Percentiles rank a stretch among this genome's conserved stretches.
Conservation (phyloP, 352 stramenopile genomes). For the Thraustotheca clavata region DNA sequence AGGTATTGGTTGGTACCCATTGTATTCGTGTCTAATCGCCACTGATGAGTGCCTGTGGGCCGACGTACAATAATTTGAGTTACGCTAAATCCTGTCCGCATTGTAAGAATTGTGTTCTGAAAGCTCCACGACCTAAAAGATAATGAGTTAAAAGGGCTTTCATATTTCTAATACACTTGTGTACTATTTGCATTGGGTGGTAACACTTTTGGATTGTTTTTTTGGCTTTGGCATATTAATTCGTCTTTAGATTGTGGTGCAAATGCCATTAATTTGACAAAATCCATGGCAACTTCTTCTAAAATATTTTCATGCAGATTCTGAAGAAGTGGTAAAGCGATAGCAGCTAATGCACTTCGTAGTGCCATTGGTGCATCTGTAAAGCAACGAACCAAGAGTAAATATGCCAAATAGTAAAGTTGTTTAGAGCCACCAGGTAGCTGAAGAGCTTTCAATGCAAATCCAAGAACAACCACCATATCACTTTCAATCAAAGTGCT, state of each 20-base stretch:
- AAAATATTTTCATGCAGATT: slow-evolving; percentile 36
- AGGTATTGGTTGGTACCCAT: background rate
- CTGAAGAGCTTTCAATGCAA: background rate
- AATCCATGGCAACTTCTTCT: slow-evolving; percentile 61
- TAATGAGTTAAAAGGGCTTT: too few relatives aligned
- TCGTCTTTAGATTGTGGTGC: slow-evolving; percentile 29
- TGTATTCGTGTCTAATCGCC: slow-evolving; percentile 25
- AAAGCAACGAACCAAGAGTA: slow-evolving; percentile 55
- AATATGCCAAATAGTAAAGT: slow-evolving; percentile 51
- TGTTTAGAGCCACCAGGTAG: slow-evolving; percentile 35
- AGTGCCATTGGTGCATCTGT: slow-evolving; percentile 34
- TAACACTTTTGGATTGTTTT: too few relatives aligned
- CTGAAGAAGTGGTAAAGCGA: slow-evolving; percentile 46
- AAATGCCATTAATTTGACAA: slow-evolving; percentile 51
- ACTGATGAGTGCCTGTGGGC: slow-evolving; percentile 43
- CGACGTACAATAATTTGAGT: slow-evolving; percentile 42
- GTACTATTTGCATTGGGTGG: too few relatives aligned
- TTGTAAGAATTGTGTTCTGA: slow-evolving; percentile 44
- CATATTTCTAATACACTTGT: too few relatives aligned
- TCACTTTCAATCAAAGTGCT: background rate
- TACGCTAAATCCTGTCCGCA: slow-evolving; percentile 22
- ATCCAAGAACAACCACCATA: background rate
- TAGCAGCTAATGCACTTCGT: slow-evolving; percentile 35
- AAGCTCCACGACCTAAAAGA: slow-evolving; percentile 40
- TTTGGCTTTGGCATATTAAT: background rate